Evolutionary conservation across 768 basidiomycete species (phyloP).

Genomic region (Gyrodon lividus): DNA sequence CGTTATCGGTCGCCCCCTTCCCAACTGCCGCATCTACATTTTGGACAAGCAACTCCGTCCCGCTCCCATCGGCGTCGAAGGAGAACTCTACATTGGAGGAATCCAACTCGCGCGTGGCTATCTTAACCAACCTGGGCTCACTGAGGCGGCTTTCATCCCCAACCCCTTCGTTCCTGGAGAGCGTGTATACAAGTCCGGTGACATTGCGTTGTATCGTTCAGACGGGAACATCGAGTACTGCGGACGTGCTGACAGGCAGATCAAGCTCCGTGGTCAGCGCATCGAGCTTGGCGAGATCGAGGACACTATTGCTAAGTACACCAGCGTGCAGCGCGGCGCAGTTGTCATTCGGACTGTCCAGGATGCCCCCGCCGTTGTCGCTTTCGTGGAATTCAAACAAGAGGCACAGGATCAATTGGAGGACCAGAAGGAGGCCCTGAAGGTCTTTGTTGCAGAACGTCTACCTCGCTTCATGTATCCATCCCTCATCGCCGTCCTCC

Average conservation of each 20-base stretch:
- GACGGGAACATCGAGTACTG: slow-evolving; percentile 33
- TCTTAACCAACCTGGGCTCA: slow-evolving; percentile 28
- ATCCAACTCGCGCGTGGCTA: slow-evolving; percentile 22
- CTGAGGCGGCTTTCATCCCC: slow-evolving; percentile 24
- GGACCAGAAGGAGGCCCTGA: slow-evolving; percentile 21
- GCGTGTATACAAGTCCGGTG: slow-evolving; percentile 32
- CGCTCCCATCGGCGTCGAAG: slow-evolving; percentile 29
- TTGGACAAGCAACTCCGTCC: slow-evolving; percentile 28
- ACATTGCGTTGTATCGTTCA: slow-evolving; percentile 26
- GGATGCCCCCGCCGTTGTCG: slow-evolving; percentile 29
- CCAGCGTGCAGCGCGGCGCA: slow-evolving; percentile 18
- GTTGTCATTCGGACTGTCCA: slow-evolving; percentile 29
- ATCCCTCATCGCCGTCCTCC: slow-evolving; percentile 26
- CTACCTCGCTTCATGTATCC: slow-evolving; percentile 34
- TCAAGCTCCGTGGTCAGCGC: slow-evolving; percentile 34
- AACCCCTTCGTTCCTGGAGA: slow-evolving; percentile 31
- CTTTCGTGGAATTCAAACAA: slow-evolving; percentile 27
- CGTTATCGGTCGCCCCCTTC: slow-evolving; percentile 32
- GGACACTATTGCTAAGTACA: slow-evolving; percentile 27
- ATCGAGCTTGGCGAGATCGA: slow-evolving; percentile 36
- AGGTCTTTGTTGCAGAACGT: slow-evolving; percentile 26
- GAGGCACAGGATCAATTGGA: slow-evolving; percentile 14
- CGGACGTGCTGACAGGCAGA: slow-evolving; percentile 34
- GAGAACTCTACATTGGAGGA: slow-evolving; percentile 23
- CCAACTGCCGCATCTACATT: slow-evolving; percentile 29